Evolutionary conservation across 257 asterid genomes (phyloP).

Genomic region (Parsonsia alboflavescens): DNA sequence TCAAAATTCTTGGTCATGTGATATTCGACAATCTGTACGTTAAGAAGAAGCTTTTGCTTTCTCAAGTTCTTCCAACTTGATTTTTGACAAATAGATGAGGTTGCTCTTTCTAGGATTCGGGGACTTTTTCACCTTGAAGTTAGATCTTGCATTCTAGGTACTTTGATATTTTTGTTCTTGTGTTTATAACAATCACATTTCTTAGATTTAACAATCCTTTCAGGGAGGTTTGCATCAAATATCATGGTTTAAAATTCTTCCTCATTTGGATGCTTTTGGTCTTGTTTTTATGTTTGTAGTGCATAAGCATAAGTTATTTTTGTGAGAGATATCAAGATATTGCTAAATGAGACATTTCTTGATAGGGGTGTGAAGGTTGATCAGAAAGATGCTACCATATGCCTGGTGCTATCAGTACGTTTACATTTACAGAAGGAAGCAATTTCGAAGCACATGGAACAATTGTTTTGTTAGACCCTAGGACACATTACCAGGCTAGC

Average conservation of each 20-base stretch:
- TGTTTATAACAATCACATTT: not conserved
- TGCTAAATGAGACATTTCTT: slow-evolving; percentile 17
- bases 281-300: not conserved
- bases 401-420: slow-evolving; percentile 74
- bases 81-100: no score
- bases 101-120: no score
- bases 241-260: slow-evolving; percentile 98
- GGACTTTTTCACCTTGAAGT: no score
- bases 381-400: slow-evolving; percentile 69
- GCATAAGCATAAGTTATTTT: not conserved
- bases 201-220: slow-evolving; percentile 17
- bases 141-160: not conserved
- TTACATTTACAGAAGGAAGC: slow-evolving; percentile 88
- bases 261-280: slow-evolving; percentile 25
- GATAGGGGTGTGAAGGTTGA: slow-evolving; percentile 55
- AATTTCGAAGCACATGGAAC: slow-evolving; percentile 87
- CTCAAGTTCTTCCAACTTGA: no score
- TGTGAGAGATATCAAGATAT: not conserved
- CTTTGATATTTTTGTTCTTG: no score
- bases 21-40: no score
- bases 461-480: slow-evolving; percentile 98
- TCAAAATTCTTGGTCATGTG: no score
- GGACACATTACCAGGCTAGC: slow-evolving; percentile 98
- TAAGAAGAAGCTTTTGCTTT: no score
- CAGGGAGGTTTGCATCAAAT: slow-evolving; percentile 96